Evolutionary conservation across 1,284 basidiomycete genomes (phyloP), one percentile per base, ranked within the genome.

Genomic region (Heimioporus retisporus): DNA sequence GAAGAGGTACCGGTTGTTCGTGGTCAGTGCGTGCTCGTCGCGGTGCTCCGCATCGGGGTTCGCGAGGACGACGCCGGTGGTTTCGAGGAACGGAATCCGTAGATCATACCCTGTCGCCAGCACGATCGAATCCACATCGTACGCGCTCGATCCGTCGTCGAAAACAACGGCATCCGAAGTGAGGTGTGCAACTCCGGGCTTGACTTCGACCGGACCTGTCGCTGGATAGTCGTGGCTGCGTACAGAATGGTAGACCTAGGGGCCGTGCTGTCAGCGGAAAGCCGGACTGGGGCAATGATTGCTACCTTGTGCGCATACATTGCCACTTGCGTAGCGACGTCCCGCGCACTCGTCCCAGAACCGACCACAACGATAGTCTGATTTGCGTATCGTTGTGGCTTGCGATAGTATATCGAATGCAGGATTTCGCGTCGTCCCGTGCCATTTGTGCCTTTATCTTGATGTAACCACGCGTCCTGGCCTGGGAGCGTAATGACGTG

Each of bases 51-150:
- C 77, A 15, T 66, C 69, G 11, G 68, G 70, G 44, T 69, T 68
- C 23, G 79, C 61, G 28, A 65, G 60, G 48, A 85, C 69, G 43
- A 76, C 76, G 48, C 80, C 75, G 55, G 82, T 75, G 21, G 66
- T 70, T 53, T 84, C 82, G 21, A 90, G 81, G 77, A 89, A 89
- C 0, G 87, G 87, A 11, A 87, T 78, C 43, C 80, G 82, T 63
- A 84, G 69, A 62, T 88, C 82, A 68, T 89, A 90, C 8, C 88
- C 88, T 1, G 87, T 89, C 0, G 78, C 88, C 15, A 88, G 80
- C 46, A 89, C 74, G 35, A 90, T 75, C 4, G 81, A 70, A 65
- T 89, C 86, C 28, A 87, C 81, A 51, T 83, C 79, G 19, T 66
- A 53, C 1, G 80, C 68, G 1, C 72, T 69, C 2, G 83, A 81